A percentile compares a stretch with the other conserved stretches of the same genome.
Evolutionary conservation across 345 rosid species (phyloP).

Genomic region (Draba incana): DNA sequence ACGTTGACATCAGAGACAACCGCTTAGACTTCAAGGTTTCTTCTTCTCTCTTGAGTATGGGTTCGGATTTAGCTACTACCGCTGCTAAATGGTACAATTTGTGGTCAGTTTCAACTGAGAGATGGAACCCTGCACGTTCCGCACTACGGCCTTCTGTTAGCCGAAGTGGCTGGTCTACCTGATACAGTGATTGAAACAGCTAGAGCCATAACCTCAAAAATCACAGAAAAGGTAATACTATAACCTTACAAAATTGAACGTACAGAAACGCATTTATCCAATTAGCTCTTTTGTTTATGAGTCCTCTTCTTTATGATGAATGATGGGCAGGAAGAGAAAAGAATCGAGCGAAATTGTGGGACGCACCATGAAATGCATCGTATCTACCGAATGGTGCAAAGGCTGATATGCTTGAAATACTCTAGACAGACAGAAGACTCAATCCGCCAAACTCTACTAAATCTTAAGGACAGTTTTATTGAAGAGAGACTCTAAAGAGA

Average conservation of each 20-base stretch:
- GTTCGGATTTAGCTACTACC: neutral
- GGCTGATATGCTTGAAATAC: constrained; percentile 71
- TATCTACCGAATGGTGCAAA: constrained; percentile 61
- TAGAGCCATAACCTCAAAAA: constrained; percentile 66
- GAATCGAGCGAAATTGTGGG: constrained; percentile 67
- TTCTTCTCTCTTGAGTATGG: neutral
- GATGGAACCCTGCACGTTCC: constrained; percentile 65
- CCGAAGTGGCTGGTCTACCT: constrained; percentile 88
- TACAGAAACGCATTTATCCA: no score
- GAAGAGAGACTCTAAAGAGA: constrained; percentile 52
- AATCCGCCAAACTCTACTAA: constrained; percentile 67
- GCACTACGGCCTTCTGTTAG: constrained; percentile 84
- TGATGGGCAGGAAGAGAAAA: constrained; percentile 62
- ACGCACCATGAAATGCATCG: constrained; percentile 52
- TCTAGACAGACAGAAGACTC: constrained; percentile 68
- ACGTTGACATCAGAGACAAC: constrained; percentile 68
- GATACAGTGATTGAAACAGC: constrained; percentile 79
- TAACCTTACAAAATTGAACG: neutral
- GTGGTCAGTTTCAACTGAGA: no score
- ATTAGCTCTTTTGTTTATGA: no score
- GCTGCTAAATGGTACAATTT: constrained; percentile 20
- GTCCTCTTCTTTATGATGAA: no score
- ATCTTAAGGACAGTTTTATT: constrained; percentile 58
- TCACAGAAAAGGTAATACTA: constrained; percentile 60
- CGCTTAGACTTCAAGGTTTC: constrained; percentile 89